Percentiles rank a stretch among this genome's conserved stretches.
Conservation (phyloP, 2,329 filamentous ascomycete species). For the Colletotrichum tropicale region DNA sequence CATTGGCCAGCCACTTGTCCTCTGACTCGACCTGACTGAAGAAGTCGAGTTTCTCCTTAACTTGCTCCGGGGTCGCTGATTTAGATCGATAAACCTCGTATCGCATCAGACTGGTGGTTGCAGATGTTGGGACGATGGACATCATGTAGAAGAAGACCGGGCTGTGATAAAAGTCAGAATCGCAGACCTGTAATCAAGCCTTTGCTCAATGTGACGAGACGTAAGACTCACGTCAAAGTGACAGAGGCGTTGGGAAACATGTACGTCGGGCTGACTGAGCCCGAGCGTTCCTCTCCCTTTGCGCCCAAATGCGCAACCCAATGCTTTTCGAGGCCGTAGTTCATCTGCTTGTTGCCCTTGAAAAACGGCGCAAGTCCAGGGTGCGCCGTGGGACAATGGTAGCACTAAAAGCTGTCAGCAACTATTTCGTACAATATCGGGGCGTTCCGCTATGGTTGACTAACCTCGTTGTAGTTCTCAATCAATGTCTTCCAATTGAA, state of each 20-base stretch:
- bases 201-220: accelerated
- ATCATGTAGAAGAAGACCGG: neutral
- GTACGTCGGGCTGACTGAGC: conserved; percentile 37
- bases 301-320: neutral
- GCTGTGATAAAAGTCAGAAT: neutral
- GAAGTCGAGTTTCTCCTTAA: conserved; percentile 47
- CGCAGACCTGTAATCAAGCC: neutral
- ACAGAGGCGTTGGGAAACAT: conserved; percentile 44
- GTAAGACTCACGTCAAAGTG: conserved; percentile 40
- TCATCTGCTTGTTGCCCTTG: neutral
- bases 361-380: neutral
- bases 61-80: conserved; percentile 44
- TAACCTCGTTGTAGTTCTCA: conserved; percentile 51
- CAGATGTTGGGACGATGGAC: conserved; percentile 23
- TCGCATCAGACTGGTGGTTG: conserved; percentile 44
- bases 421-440: neutral
- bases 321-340: conserved; percentile 36
- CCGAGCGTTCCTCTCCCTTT: conserved; percentile 24
- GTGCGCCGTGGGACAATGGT: neutral
- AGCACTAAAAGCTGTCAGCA: accelerated
- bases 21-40: conserved; percentile 56
- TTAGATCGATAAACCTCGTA: conserved; percentile 58
- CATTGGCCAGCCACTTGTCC: conserved; percentile 54
- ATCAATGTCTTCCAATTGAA: conserved; percentile 44
- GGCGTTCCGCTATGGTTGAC: conserved; percentile 24